Percentiles rank a stretch among this genome's conserved stretches.
Conservation (phyloP, 164 flowering plant species). For the Warburgia ugandensis region DNA sequence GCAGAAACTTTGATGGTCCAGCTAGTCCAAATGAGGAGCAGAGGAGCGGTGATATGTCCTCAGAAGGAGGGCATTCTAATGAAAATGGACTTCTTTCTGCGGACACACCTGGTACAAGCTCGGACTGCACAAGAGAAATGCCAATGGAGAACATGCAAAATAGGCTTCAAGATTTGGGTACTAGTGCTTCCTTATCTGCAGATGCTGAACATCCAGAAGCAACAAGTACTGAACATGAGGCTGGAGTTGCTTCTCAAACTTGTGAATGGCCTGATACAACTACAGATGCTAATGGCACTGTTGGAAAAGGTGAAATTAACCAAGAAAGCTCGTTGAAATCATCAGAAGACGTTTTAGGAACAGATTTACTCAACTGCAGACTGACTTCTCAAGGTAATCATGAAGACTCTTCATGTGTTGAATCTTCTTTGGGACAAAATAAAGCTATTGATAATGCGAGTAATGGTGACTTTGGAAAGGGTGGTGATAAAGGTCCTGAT, state of each 20-base stretch:
- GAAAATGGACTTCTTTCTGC: constrained; percentile 11
- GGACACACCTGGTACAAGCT: constrained; percentile 6
- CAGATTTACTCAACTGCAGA: neutral
- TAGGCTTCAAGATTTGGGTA: constrained; percentile 11
- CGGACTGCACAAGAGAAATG: constrained; percentile 9
- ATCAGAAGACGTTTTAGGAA: constrained; percentile 8
- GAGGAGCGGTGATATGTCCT: constrained; percentile 1
- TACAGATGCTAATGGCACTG: constrained; percentile 14
- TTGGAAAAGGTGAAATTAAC: constrained; percentile 5
- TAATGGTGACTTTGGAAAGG: constrained; percentile 1
- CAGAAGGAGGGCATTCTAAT: constrained; percentile 9
- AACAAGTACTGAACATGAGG: constrained; percentile 5
- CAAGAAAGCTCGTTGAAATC: constrained; percentile 6
- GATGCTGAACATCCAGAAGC: constrained; percentile 12
- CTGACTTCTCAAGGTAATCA: constrained; percentile 4
- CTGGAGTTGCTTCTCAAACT: constrained; percentile 12
- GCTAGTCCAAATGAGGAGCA: constrained; percentile 10
- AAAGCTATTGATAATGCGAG: constrained; percentile 4
- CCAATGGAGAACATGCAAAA: constrained; percentile 3
- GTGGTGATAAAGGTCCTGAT: constrained; percentile 8
- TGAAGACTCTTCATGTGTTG: constrained; percentile 8
- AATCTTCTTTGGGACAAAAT: constrained; percentile 9
- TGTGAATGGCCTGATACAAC: constrained; percentile 8
- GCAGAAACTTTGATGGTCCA: constrained; percentile 4
- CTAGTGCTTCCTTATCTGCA: constrained; percentile 11